Base-by-base conservation (phyloP, 176 grass and related monocot species). In the Urochloa ruziziensis region DNA sequence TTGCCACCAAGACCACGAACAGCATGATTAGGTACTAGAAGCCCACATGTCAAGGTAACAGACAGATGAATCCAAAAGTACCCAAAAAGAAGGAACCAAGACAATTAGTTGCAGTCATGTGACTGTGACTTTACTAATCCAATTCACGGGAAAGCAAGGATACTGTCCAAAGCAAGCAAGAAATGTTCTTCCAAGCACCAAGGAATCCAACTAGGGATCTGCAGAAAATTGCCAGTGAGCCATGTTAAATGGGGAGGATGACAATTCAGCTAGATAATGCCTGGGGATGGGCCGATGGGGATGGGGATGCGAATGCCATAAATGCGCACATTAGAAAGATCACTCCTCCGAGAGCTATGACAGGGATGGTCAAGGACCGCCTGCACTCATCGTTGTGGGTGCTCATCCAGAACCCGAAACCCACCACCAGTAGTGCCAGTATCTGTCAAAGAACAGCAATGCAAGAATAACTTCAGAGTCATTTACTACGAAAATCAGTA, bases 351-450 rank as follows among this genome's bases (percentile, higher is more conserved):
- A 98, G 93, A 44, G 73, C 89, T 73, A 98, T 94, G 56, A 95
- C 87, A 46, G 96, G 96, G 54, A 96, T n/a, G 6, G 89, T 98
- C 54, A 98, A 83, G 29, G 96, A 87, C 72, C 87, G 94, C 62
- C 91, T 86, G 72, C 96, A 98, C 33, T 91, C 93, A 46, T 98
- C 96, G 6, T 93, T 86, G 65, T 98, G 93, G 53, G 88, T 88
- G 82, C 93, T 94, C 93, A 96, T 93, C 96, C 96, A 98, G 27
- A 98, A 60, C 28, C 96, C 96, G 67, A 96, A 98, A 70, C 93
- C 89, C 53, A 96, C 85, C 66, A 98, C 93, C 40, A 83, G 76
- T 69, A 94, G 74, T 34, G 91, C 96, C 81, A 98, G 62, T 70
- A 98, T 98, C 96, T 98, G 87, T 74, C 77, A 69, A 83, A 35